phyloP scores from a whole-genome alignment of 805 yeast genomes.

The Metschnikowia hibisci region DNA sequence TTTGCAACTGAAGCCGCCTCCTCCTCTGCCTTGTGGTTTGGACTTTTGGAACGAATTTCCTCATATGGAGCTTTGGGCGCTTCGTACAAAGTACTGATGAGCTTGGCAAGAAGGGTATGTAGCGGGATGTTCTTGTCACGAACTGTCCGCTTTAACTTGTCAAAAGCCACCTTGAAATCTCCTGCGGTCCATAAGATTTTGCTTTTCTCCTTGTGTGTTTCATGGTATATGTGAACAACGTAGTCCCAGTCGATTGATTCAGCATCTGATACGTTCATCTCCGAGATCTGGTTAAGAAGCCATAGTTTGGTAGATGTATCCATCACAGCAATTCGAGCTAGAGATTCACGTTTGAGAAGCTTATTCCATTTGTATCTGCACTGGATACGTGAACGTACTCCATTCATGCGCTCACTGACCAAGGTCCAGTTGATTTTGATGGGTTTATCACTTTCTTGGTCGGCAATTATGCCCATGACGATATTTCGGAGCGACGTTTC shows the following conservation, averaged over 20 bases:
- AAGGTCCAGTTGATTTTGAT: conserved; percentile 82
- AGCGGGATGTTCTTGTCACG: conserved; percentile 33
- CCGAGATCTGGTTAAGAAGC: conserved; percentile 32
- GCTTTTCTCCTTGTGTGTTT: conserved; percentile 22
- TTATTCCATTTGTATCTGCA: conserved; percentile 96
- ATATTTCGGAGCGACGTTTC: conserved; percentile 59
- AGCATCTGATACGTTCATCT: conserved; percentile 21
- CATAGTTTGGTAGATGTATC: conserved; percentile 32
- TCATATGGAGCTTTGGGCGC: conserved; percentile 6
- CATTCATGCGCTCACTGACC: conserved; percentile 87
- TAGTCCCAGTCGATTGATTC: conserved; percentile 37
- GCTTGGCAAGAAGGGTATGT: conserved; percentile 13
- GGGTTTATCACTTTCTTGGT: conserved; percentile 16
- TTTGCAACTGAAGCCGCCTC: conserved; percentile 34
- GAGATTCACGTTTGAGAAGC: conserved; percentile 54
- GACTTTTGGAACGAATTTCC: conserved; percentile 10
- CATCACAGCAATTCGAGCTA: conserved; percentile 31
- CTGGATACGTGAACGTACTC: conserved; percentile 84
- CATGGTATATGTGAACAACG: conserved; percentile 26
- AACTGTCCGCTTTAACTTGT: conserved; percentile 50
- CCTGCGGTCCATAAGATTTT: conserved; percentile 48
- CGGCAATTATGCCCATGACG: conserved; percentile 46
- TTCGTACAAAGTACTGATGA: conserved; percentile 12
- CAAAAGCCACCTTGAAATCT: conserved; percentile 61
- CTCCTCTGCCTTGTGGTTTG: conserved; percentile 13